Base-by-base conservation (phyloP, 2,329 filamentous ascomycete species). In the Bisporella sp. region DNA sequence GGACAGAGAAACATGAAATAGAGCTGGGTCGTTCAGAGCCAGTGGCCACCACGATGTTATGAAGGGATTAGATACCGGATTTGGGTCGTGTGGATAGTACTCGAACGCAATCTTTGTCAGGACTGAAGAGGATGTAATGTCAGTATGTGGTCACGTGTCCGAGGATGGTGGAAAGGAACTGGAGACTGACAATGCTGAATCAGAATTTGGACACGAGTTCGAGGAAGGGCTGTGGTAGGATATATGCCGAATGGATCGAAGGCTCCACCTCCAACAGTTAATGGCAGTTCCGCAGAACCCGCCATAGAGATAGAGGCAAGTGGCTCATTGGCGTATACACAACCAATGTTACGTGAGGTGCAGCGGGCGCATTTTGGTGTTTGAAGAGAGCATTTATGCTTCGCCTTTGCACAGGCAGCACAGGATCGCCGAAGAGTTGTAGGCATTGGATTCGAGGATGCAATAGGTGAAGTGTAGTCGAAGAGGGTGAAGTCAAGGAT, bases 1-100 rank as follows among this genome's bases (percentile, higher is more conserved):
- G 57, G 81, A 78, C 9, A 81, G 66, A 2, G 77, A 80, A 29
- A 81, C 77, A 55, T 81, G 76, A 48, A 81, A 81, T 1, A 81
- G 57, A 4, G 76, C 76, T 0, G 78, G 75, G 49, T 81, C 78
- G 0, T 68, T 71, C 0, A 81, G 68, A 1, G 78, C 77, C 1
- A 76, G 66, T 0, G 78, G 78, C 77, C 78, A 81, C 78, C 78
- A 81, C 0, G 76, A 79, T 5, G 79, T 65, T 13, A 81, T 64
- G 53, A 81, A 81, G 0, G 78, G 78, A 55, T 81, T 81, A 6
- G 78, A 77, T 0, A 62, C 62, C n/a, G 69, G 58, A 52, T 68
- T 72, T 6, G 78, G 64, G 47, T 81, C 78, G 21, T 80, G 66
- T 1, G 78, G 78, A 56, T 81, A 81, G 57, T 81, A 81, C 54